Evolutionary conservation across 192 early-diverging fungal species (phyloP), one percentile per base, ranked within the genome.

Genomic region (Pilaira anomala): DNA sequence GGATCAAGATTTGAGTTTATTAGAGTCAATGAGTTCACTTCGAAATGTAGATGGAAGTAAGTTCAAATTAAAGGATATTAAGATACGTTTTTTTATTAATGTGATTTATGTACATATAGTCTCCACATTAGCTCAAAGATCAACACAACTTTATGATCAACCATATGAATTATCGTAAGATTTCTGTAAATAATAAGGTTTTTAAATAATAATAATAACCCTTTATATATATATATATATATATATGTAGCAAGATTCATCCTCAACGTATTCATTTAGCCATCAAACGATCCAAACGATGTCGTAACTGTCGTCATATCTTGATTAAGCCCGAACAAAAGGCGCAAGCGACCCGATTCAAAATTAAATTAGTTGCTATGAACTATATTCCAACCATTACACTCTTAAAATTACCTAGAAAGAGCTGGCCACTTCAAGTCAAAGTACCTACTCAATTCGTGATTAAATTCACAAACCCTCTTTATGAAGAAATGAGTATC

Each of bases 271-370:
- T 96, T 41, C 88, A 89, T 48, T 80, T 98, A 33, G 84, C 91
- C 33, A 93, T 90, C 62, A 95, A 95, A 71, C 85, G 87, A 24
- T 78, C 89, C 0, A 92, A 94, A 39, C 83, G 92, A 30, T 98
- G 96, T 71, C 83, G 91, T 39, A 68, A 78, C 3, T 98, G 96
- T 79, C 86, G 91, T 39, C 88, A 94, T 68, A 88, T 95, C 42
- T 76, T 98, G 19, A 87, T 93, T 60, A 96, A 95, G 68, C 94
- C 96, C 0, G 93, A 96, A 60, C 87, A 88, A 69, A 96, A 95
- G 67, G 92, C 93, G 1, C 92, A 95, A 61, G 79, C 84, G 6
- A 91, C 88, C 1, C 77, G 85, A 53, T 97, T 95, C 81, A 92
- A 90, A 68, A 93, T 97, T 75, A 91, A 93, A 69, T 79, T 92